These are phyloP conservation scores for Colletotrichum sp. DNA, from an alignment of 2,329 filamentous ascomycete species.

Conservation along the genomic window DNA sequence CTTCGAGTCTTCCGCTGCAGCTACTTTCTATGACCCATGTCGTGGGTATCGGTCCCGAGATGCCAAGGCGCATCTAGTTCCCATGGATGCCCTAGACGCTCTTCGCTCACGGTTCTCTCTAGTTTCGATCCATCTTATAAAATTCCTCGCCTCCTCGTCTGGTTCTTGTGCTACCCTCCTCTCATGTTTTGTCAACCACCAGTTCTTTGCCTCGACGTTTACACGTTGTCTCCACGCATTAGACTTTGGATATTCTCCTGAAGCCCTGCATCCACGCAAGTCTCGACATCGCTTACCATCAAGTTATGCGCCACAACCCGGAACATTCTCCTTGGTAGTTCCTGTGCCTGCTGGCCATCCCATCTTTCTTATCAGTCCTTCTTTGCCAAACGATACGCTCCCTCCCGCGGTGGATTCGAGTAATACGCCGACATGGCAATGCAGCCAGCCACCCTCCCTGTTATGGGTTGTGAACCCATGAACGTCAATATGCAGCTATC, in stretches of 20 bases:
- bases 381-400: background rate
- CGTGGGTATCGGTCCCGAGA: constrained; percentile 18
- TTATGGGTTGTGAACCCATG: background rate
- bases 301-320: background rate
- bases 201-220: background rate
- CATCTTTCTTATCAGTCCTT: background rate
- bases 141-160: constrained; percentile 10
- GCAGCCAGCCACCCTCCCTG: background rate
- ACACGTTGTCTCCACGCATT: background rate
- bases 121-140: constrained; percentile 13
- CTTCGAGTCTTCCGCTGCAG: constrained; percentile 16
- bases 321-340: background rate
- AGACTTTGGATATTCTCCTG: background rate
- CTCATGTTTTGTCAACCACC: background rate
- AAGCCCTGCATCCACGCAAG: background rate
- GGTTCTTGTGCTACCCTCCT: background rate
- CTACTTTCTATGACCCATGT: constrained; percentile 9
- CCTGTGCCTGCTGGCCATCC: background rate
- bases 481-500: constrained; percentile 14
- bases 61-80: constrained; percentile 7
- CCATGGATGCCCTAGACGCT: background rate
- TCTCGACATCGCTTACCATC: background rate
- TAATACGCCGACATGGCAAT: background rate
- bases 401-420: background rate
- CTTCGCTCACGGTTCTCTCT: background rate